phyloP scores from a whole-genome alignment of 352 stramenopile species.

The Globisporangium camurandrum region DNA sequence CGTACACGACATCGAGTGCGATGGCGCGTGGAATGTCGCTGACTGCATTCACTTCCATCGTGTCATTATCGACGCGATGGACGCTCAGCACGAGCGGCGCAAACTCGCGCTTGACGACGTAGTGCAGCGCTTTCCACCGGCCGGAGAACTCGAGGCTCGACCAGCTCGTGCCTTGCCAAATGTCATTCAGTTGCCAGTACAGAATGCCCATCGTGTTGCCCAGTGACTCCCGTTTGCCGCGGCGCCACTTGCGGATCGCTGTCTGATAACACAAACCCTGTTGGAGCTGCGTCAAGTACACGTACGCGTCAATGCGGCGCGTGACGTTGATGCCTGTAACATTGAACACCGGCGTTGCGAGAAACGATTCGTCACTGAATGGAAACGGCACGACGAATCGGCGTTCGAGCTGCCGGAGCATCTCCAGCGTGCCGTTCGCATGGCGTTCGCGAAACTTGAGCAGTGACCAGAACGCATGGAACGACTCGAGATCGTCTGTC shows the following conservation, averaged over 20 bases:
- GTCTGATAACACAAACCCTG: conserved; percentile 75
- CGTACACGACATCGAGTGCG: conserved; percentile 28
- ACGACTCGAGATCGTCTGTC: conserved; percentile 55
- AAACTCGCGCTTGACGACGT: conserved; percentile 61
- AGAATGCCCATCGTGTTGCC: conserved; percentile 73
- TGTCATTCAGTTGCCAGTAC: conserved; percentile 87
- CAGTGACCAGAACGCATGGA: conserved; percentile 62
- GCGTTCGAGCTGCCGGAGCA: conserved; percentile 57
- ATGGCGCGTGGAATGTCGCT: conserved; percentile 38
- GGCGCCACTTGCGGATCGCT: conserved; percentile 63
- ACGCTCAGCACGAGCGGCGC: conserved; percentile 57
- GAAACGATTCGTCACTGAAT: conserved; percentile 49
- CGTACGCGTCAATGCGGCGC: conserved; percentile 46
- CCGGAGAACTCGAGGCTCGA: conserved; percentile 79
- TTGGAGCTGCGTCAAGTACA: conserved; percentile 76
- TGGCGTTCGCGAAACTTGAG: conserved; percentile 79
- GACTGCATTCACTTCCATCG: conserved; percentile 30
- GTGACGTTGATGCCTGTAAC: conserved; percentile 35
- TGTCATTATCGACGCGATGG: conserved; percentile 8
- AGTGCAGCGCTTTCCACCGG: conserved; percentile 78
- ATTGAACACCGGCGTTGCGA: conserved; percentile 21
- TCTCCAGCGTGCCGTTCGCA: conserved; percentile 66
- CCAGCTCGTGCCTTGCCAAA: conserved; percentile 85
- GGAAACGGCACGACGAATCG: conserved; percentile 69
- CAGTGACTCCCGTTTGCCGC: conserved; percentile 36